These are phyloP conservation scores for Agrostemma githago DNA, from an alignment of 148 eudicot species.

Conservation along the genomic window DNA sequence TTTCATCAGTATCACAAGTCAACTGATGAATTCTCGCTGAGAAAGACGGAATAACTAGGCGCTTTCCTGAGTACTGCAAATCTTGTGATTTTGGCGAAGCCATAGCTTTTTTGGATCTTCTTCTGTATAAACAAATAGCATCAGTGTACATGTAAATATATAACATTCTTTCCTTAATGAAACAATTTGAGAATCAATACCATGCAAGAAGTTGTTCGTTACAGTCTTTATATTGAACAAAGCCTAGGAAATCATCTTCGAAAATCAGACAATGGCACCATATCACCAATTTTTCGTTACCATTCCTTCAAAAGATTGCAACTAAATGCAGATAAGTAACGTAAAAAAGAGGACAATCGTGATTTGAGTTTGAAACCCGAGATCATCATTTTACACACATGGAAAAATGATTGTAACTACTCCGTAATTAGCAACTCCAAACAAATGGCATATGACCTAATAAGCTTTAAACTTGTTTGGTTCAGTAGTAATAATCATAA, in stretches of 20 bases:
- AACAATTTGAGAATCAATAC: not conserved
- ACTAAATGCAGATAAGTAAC: too few relatives aligned
- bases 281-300: too few relatives aligned
- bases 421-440: not conserved
- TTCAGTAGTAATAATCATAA: not conserved
- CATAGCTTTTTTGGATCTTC: not conserved
- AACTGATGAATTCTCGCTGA: conserved; percentile 13
- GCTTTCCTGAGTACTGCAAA: not conserved
- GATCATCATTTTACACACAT: not conserved
- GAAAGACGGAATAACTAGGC: not conserved
- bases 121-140: not conserved
- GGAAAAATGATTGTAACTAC: not conserved
- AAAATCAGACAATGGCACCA: not conserved
- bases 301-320: too few relatives aligned
- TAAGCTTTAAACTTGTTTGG: not conserved
- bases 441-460: not conserved
- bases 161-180: conserved; percentile 3
- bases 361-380: not conserved
- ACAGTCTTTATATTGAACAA: not conserved
- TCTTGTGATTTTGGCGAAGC: conserved; percentile 11
- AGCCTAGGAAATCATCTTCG: too few relatives aligned
- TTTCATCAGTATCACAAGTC: conserved; percentile 26
- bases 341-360: too few relatives aligned
- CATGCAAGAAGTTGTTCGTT: not conserved
- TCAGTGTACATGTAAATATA: conserved; percentile 1